A percentile compares a stretch with the other conserved stretches of the same genome.
Conservation (phyloP, 1,139 yeast genomes). For the Yamadazyma diospyri region DNA sequence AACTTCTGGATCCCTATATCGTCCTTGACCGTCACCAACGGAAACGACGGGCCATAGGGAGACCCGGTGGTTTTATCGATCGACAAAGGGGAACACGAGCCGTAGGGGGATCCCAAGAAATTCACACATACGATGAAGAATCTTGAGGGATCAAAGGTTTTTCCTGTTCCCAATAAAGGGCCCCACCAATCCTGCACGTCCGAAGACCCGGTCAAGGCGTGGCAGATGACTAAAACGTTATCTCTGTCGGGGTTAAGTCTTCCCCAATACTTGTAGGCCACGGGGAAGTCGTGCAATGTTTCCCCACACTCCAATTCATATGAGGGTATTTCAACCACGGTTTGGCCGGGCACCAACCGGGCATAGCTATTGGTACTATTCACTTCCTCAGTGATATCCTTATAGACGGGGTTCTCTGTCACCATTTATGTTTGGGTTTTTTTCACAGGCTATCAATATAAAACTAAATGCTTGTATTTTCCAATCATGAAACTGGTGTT, state of each 20-base stretch:
- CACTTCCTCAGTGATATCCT: slow-evolving; percentile 46
- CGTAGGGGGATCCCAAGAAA: slow-evolving; percentile 93
- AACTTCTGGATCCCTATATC: slow-evolving; percentile 79
- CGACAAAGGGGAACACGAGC: slow-evolving; percentile 89
- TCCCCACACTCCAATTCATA: slow-evolving; percentile 82
- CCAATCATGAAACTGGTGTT: slow-evolving; percentile 4
- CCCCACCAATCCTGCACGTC: slow-evolving; percentile 99
- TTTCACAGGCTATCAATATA: slow-evolving; percentile 3
- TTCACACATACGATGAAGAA: slow-evolving; percentile 85
- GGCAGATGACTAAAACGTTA: slow-evolving; percentile 85
- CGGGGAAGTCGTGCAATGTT: slow-evolving; percentile 67
- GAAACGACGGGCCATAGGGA: slow-evolving; percentile 91
- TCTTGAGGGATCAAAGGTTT: slow-evolving; percentile 87
- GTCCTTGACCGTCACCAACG: slow-evolving; percentile 86
- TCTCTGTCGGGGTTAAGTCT: slow-evolving; percentile 59
- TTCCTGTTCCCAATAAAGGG: slow-evolving; percentile 78
- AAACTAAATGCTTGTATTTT: slow-evolving; percentile 3
- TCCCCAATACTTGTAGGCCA: slow-evolving; percentile 97
- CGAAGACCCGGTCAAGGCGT: slow-evolving; percentile 92
- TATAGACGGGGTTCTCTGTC: slow-evolving; percentile 16
- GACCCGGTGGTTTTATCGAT: slow-evolving; percentile 67
- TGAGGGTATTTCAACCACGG: slow-evolving; percentile 75
- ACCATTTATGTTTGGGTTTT: neutral
- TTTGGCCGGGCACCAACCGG: slow-evolving; percentile 73
- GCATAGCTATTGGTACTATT: slow-evolving; percentile 60